Evolutionary conservation across 352 stramenopile species (phyloP).

Genomic region (Elongisporangium prolatum): DNA sequence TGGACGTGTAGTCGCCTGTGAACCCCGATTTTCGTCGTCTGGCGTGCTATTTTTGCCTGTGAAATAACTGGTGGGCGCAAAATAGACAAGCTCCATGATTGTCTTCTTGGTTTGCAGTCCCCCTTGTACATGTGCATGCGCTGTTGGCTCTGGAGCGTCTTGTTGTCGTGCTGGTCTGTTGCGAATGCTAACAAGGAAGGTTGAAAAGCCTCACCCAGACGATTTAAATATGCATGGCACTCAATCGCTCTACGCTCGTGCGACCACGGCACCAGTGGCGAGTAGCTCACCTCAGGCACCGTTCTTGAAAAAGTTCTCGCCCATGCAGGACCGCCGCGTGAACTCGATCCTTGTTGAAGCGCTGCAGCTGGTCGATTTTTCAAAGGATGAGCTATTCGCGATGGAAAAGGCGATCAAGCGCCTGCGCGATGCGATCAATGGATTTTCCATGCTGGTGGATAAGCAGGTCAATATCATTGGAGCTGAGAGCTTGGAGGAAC

Average conservation of each 20-base stretch:
- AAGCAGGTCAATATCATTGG: constrained; percentile 71
- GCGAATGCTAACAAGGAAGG: neutral
- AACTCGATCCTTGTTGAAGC: constrained; percentile 59
- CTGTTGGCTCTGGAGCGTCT: neutral
- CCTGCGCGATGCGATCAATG: constrained; percentile 52
- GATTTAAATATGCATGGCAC: constrained; percentile 1
- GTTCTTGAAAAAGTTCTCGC: constrained; percentile 54
- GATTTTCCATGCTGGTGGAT: constrained; percentile 68
- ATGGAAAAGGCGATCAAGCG: constrained; percentile 58
- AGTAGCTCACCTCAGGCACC: constrained; percentile 23
- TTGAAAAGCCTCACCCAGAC: neutral
- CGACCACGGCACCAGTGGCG: neutral
- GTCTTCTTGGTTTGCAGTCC: neutral
- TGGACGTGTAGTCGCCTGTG: constrained; percentile 25
- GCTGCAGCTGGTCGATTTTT: constrained; percentile 59
- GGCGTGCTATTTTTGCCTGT: neutral
- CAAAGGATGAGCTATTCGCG: constrained; percentile 42
- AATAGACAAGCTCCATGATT: constrained; percentile 1
- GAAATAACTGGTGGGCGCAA: constrained; percentile 3
- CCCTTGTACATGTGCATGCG: neutral
- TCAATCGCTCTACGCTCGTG: constrained; percentile 3
- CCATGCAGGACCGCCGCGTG: constrained; percentile 46
- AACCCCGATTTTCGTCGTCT: constrained; percentile 1
- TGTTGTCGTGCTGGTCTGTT: neutral
- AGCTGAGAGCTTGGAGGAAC: constrained; percentile 31